Base-by-base conservation (phyloP, 225 moss, liverwort and hornwort genomes). In the Anthoceros angustus region DNA sequence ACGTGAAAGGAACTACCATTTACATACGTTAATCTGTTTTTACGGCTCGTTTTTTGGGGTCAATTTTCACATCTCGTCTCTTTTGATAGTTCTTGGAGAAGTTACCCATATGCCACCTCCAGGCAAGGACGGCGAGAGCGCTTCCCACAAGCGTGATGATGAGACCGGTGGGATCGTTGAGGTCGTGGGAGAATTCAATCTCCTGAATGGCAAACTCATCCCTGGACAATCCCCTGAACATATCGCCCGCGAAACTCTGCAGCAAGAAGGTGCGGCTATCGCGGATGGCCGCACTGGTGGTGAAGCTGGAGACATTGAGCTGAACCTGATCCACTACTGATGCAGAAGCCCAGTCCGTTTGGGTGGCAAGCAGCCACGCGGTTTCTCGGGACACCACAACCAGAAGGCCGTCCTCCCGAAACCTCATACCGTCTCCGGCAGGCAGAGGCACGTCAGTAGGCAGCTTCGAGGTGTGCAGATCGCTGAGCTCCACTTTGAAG, bases 51-150 rank as follows among this genome's bases (percentile, higher is more conserved):
- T 32, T 32, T 32, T 32, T 32, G 32, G 4, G 32, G 55, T 55
- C 55, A 23, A 55, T 18, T 23, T 55, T 55, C 7, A 23, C 23
- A 20, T 7, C 42, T 73, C 75, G 82, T 75, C 88, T 95, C 42
- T 74, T 85, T 10, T 70, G 80, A 65, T 84, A 81, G 7, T 62
- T 42, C 64, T 84, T 82, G 74, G 85, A 82, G 66, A 88, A 85
- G 64, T 84, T 78, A 24, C 74, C 76, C 79, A 91, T 72, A 75
- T 95, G 91, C 38, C 76, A 82, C 62, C 80, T 85, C 90, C 91
- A 95, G 5, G 72, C 43, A 3, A 80, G 65, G 2, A 95, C 72
- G 0, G 77, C 70, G 40, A 81, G 62, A 32, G 70, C 77, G 39
- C 78, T 74, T 61, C 78, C 21, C 18, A 74, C 76, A 43, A 87